A percentile compares a stretch with the other conserved stretches of the same genome.
Conservation (phyloP, 495 filamentous ascomycete species). For the Astrocystis sublimbata region DNA sequence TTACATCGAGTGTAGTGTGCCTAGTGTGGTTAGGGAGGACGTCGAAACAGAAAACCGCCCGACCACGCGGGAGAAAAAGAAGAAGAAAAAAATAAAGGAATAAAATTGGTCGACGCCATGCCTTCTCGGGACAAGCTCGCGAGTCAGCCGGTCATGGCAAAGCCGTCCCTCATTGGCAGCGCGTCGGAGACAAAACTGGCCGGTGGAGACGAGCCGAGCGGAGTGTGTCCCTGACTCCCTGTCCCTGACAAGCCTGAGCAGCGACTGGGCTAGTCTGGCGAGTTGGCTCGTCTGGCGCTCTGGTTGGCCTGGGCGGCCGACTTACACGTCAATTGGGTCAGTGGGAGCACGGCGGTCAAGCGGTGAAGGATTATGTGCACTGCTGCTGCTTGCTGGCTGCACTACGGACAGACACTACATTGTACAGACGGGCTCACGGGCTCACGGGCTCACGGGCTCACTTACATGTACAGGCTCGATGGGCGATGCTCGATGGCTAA, state of each 20-base stretch:
- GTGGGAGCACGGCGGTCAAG: constrained; percentile 26
- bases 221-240: too few species aligned
- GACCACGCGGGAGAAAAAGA: not conserved
- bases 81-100: not conserved
- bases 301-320: too few species aligned
- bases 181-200: constrained; percentile 32
- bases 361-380: constrained; percentile 38
- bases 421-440: too few species aligned
- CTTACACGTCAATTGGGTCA: constrained; percentile 21
- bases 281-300: too few species aligned
- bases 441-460: too few species aligned
- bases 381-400: too few species aligned
- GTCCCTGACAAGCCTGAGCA: too few species aligned
- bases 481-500: too few species aligned
- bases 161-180: constrained; percentile 6
- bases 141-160: constrained; percentile 16
- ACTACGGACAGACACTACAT: too few species aligned
- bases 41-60: constrained; percentile 6
- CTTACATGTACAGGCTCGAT: too few species aligned
- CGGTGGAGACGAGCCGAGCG: constrained; percentile 32
- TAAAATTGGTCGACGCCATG: not conserved
- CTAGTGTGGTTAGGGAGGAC: not conserved
- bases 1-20: not conserved
- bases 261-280: constrained; percentile 11
- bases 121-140: constrained; percentile 10